Evolutionary conservation across 2,329 filamentous ascomycete species (phyloP), one percentile per base, ranked within the genome.

Genomic region (Didymella glomerata): DNA sequence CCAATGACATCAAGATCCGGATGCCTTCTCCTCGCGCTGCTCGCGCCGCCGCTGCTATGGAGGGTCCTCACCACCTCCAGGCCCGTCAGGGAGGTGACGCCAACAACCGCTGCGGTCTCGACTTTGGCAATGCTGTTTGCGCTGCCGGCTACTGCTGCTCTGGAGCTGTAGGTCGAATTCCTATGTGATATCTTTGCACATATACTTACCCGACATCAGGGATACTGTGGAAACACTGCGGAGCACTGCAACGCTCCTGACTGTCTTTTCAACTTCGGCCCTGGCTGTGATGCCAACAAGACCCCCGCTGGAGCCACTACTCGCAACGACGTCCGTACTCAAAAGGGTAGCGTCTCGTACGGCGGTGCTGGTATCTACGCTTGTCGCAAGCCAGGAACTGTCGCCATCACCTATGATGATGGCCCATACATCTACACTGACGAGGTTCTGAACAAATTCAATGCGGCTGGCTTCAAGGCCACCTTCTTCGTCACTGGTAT

Each of bases 331-430:
- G 69, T 80, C 22, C 82, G 88, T 11, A 77, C 84, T 2, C 78
- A 83, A 28, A 68, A 85, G 2, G 87, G 87, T 9, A 74, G 57
- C 6, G 78, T 88, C 1, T 76, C 78, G 0, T 88, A 89, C 56
- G 87, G 86, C 24, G 79, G 83, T 32, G 79, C 71, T 1, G 83
- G 83, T n/a, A 84, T 89, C 57, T 85, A 85, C 62, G 76, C 80
- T 56, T 87, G 85, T 66, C 72, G 72, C 36, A 68, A 66, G 16
- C 78, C 82, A 2, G 85, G 86, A 51, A 85, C 85, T 4, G 83
- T 90, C 63, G 88, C 88, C 14, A 77, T 90, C 53, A 90, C 87
- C 0, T 90, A 85, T 63, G 88, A 90, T 67, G 88, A 90, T 69
- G 88, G 88, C 0, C 88, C 88, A 25, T 76, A 85, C 63, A 77